Evolutionary conservation across 139 green algal genomes (phyloP).

Genomic region (Chloropicon primus): DNA sequence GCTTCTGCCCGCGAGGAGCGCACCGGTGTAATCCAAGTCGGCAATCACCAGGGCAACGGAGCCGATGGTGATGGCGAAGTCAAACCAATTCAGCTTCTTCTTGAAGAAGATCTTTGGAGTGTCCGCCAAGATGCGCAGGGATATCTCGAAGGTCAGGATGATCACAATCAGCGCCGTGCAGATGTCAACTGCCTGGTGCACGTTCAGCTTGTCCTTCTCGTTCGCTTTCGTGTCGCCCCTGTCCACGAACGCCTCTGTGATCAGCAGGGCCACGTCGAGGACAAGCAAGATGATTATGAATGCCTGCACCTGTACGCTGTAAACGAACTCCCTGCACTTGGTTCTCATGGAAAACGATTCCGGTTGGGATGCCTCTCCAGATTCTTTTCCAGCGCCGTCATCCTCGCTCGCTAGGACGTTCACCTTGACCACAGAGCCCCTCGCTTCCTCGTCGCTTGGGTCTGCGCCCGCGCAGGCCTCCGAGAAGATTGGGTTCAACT

Average conservation of each 20-base stretch:
- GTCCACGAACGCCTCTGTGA: background rate
- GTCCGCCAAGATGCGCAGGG: background rate
- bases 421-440: background rate
- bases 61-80: background rate
- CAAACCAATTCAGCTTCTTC: background rate
- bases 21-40: background rate
- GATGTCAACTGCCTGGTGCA: background rate
- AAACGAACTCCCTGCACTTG: background rate
- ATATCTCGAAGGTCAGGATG: background rate
- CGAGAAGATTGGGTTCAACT: background rate
- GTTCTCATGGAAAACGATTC: background rate
- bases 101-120: background rate
- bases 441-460: background rate
- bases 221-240: background rate
- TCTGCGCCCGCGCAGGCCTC: background rate
- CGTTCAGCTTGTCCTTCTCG: background rate
- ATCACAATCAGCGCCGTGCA: background rate
- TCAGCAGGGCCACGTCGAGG: background rate
- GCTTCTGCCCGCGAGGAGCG: background rate
- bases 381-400: background rate
- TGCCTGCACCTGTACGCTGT: background rate
- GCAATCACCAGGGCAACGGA: background rate
- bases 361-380: background rate
- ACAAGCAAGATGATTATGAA: background rate
- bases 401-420: background rate